A percentile compares a stretch with the other conserved stretches of the same genome.
These are phyloP conservation scores for Ophiocordyceps polyrhachis-furcata DNA, from an alignment of 2,329 filamentous ascomycete species.

Conservation along the genomic window DNA sequence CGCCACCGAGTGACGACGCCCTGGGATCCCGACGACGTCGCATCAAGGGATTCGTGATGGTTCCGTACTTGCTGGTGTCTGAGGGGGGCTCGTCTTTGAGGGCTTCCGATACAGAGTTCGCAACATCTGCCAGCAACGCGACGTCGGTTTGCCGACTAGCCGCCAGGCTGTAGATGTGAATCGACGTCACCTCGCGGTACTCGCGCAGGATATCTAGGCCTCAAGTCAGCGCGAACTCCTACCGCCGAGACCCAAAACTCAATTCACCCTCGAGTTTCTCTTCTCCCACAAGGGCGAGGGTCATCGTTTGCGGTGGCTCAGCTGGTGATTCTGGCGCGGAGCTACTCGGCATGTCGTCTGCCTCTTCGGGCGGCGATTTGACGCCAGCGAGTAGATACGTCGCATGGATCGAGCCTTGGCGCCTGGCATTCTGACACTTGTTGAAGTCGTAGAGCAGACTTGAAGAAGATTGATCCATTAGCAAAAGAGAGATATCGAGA, in stretches of 20 bases:
- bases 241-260: not conserved
- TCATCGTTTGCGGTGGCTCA: slow-evolving; percentile 27
- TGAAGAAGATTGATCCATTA: not conserved
- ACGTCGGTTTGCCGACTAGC: slow-evolving; percentile 50
- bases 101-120: slow-evolving; percentile 39
- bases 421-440: slow-evolving; percentile 62
- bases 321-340: slow-evolving; percentile 36
- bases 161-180: slow-evolving; percentile 78
- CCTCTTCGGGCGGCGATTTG: slow-evolving; percentile 29
- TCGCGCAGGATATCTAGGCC: slow-evolving; percentile 41
- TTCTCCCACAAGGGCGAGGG: slow-evolving; percentile 51
- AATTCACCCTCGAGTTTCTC: slow-evolving; percentile 48
- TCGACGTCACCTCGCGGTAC: slow-evolving; percentile 56
- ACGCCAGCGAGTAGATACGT: slow-evolving; percentile 77
- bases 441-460: slow-evolving; percentile 90
- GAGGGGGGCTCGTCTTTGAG: slow-evolving; percentile 41
- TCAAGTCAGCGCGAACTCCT: slow-evolving; percentile 2
- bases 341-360: slow-evolving; percentile 51
- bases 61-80: slow-evolving; percentile 45
- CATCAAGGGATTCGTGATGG: slow-evolving; percentile 57
- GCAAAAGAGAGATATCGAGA: not conserved
- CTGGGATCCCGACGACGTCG: slow-evolving; percentile 29
- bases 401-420: slow-evolving; percentile 60
- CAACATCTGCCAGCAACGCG: slow-evolving; percentile 51
- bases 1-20: slow-evolving; percentile 8